Percentiles rank a stretch among this genome's conserved stretches.
Evolutionary conservation across 2,329 filamentous ascomycete species (phyloP).

Genomic region (Thelonectria discophora): DNA sequence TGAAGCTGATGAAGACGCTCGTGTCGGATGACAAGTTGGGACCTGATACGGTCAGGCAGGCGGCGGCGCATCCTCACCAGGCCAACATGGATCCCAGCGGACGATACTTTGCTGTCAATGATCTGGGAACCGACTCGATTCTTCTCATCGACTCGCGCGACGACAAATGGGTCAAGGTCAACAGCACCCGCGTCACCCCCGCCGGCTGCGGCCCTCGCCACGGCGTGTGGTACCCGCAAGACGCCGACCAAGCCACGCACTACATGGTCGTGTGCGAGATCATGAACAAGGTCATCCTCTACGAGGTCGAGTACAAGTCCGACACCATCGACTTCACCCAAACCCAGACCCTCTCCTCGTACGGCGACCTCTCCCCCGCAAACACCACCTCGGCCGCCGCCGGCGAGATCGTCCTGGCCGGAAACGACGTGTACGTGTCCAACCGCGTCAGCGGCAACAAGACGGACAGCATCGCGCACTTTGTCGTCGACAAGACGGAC

Average conservation of each 20-base stretch:
- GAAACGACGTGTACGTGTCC: slow-evolving; percentile 58
- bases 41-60: slow-evolving; percentile 47
- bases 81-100: slow-evolving; percentile 58
- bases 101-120: slow-evolving; percentile 58
- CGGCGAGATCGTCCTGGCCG: slow-evolving; percentile 55
- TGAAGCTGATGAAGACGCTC: slow-evolving; percentile 52
- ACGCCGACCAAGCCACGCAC: slow-evolving; percentile 49
- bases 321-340: slow-evolving; percentile 48
- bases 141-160: slow-evolving; percentile 55
- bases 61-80: slow-evolving; percentile 56
- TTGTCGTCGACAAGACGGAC: slow-evolving; percentile 45
- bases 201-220: slow-evolving; percentile 60
- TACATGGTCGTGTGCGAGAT: slow-evolving; percentile 60
- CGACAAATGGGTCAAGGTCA: slow-evolving; percentile 51
- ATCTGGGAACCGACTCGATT: slow-evolving; percentile 60
- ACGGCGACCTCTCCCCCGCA: slow-evolving; percentile 48
- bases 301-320: slow-evolving; percentile 50
- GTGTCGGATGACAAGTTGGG: slow-evolving; percentile 47
- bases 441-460: slow-evolving; percentile 58
- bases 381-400: slow-evolving; percentile 52
- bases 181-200: slow-evolving; percentile 45
- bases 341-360: slow-evolving; percentile 53
- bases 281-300: slow-evolving; percentile 55
- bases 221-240: slow-evolving; percentile 56
- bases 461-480: slow-evolving; percentile 59